phyloP scores from a whole-genome alignment of 1,139 yeast genomes.

The Debaryomyces singareniensis region DNA sequence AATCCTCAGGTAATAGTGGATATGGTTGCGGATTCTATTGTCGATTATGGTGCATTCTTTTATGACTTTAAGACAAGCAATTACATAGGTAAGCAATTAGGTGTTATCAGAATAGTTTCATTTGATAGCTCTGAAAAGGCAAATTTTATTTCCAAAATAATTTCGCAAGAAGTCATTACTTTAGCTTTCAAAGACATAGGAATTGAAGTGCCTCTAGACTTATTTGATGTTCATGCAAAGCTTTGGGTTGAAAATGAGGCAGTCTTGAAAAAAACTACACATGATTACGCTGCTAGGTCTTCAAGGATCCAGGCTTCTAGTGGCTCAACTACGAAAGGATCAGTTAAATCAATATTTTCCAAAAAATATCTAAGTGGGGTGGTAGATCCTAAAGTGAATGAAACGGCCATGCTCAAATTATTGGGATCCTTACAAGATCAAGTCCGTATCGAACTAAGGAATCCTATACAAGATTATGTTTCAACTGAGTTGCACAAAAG shows the following conservation, averaged over 20 bases:
- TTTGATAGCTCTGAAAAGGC: constrained; percentile 63
- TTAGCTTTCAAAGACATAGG: constrained; percentile 52
- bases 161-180: constrained; percentile 57
- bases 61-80: constrained; percentile 43
- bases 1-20: constrained; percentile 35
- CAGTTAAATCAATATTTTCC: constrained; percentile 39
- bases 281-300: constrained; percentile 28
- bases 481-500: constrained; percentile 45
- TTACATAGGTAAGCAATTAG: constrained; percentile 61
- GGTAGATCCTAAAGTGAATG: constrained; percentile 36
- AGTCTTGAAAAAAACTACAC: constrained; percentile 38
- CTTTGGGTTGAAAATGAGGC: constrained; percentile 60
- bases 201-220: constrained; percentile 28
- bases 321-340: constrained; percentile 24
- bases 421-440: constrained; percentile 47
- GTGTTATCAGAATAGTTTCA: constrained; percentile 60
- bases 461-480: constrained; percentile 71
- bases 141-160: constrained; percentile 49
- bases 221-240: constrained; percentile 46
- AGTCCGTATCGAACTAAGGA: constrained; percentile 43
- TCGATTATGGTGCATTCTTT: constrained; percentile 62
- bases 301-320: constrained; percentile 27
- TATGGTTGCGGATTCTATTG: constrained; percentile 39
- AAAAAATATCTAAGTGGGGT: constrained; percentile 41
- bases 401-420: constrained; percentile 41